Evolutionary conservation across 192 early-diverging fungal species (phyloP).

Genomic region (Dimargaris cristalligena): DNA sequence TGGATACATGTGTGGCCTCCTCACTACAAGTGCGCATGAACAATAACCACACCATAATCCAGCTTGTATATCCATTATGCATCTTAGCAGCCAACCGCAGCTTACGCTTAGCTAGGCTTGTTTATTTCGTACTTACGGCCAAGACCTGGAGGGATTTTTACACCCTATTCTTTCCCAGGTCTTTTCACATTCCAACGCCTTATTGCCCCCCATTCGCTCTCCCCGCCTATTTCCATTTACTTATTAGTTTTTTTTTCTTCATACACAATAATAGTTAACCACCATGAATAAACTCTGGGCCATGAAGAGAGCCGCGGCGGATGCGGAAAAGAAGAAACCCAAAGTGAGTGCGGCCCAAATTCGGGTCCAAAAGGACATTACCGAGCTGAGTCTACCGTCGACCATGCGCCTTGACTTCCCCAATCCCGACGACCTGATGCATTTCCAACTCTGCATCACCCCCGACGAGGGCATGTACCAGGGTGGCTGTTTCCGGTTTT

Average conservation of each 20-base stretch:
- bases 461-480: slow-evolving; percentile 86
- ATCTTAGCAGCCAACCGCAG: too few relatives aligned
- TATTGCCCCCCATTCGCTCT: neutral
- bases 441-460: slow-evolving; percentile 64
- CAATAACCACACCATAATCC: too few relatives aligned
- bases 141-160: too few relatives aligned
- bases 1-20: too few relatives aligned
- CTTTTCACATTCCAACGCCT: neutral
- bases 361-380: slow-evolving; percentile 87
- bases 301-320: too few relatives aligned
- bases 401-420: slow-evolving; percentile 64
- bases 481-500: slow-evolving; percentile 67
- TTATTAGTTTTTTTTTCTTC: neutral
- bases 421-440: slow-evolving; percentile 58
- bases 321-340: slow-evolving; percentile 25
- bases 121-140: too few relatives aligned
- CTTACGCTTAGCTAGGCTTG: too few relatives aligned
- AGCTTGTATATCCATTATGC: too few relatives aligned
- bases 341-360: slow-evolving; percentile 75
- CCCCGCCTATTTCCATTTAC: neutral
- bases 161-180: neutral
- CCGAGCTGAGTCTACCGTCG: slow-evolving; percentile 58
- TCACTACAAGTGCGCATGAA: too few relatives aligned
- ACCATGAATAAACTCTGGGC: too few relatives aligned
- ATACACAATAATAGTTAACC: too few relatives aligned